Evolutionary conservation across 257 asterid genomes (phyloP), one percentile per base, ranked within the genome.

Genomic region (Craterostigma plantagineum): DNA sequence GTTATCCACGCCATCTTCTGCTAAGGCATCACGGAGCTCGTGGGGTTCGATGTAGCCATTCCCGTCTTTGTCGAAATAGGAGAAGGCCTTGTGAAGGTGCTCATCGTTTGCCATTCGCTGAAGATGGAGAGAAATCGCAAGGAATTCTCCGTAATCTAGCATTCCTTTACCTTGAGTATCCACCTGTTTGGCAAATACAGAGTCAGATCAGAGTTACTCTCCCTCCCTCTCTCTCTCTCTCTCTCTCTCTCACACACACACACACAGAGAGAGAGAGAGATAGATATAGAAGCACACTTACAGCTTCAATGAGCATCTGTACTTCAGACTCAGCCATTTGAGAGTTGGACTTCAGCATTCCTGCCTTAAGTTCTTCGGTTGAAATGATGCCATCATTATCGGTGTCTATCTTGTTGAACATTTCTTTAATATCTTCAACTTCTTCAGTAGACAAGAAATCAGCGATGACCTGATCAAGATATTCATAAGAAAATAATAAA

Each of bases 291-390:
- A 34, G 37, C 37, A 34, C 7, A 34, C 37, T 71, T 66, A 84
- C 95, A 71, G 79, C 95, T 61, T 84, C 95, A 92, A 84, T 84
- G 57, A 84, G 58, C 67, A 84, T 51, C 71, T 67, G 71, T 53
- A 84, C 79, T 72, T 84, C 95, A 37, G 95, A 79, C 36, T 84
- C 95, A 39, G 92, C 92, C 52, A 84, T 73, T 57, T 84, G 92
- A 42, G 95, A 84, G 51, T 92, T 92, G 42, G 77, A 92, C 73
- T 79, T 79, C 48, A 65, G 61, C 33, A 84, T 72, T 47, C 95
- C 95, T 56, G 81, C 56, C 63, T 67, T 74, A 39, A 84, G 75
- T 59, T 84, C 95, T 55, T 74, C 90, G 16, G 64, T 79, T 44
- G 95, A 64, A 34, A 84, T 71, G 73, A 73, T 84, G 50, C 93